Evolutionary conservation across 305 asterid species (phyloP).

Genomic region (Nicotiana rustica): DNA sequence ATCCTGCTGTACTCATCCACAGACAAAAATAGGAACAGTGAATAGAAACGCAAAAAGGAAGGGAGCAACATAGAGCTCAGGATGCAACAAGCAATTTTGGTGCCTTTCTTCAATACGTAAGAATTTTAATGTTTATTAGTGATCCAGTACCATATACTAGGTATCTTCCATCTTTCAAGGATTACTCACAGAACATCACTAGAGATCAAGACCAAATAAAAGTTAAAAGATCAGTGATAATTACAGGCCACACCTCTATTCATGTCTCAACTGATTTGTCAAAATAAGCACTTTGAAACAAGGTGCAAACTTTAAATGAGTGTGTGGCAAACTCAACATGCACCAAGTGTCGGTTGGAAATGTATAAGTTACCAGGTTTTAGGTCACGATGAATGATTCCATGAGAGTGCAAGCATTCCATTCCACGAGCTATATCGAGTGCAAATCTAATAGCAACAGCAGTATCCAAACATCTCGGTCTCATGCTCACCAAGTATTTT

Average conservation of each 20-base stretch:
- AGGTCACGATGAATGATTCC: constrained; percentile 79
- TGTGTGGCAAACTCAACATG: neutral
- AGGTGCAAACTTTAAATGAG: neutral
- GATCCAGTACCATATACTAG: constrained; percentile 8
- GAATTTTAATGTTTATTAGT: neutral
- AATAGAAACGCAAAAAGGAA: constrained; percentile 11
- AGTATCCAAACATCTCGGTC: constrained; percentile 69
- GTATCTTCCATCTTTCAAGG: neutral
- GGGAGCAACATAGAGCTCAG: neutral
- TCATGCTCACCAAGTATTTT: constrained; percentile 59
- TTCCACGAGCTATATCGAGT: constrained; percentile 73
- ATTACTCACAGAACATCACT: neutral
- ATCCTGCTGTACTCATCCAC: neutral
- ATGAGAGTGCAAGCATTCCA: constrained; percentile 78
- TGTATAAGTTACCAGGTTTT: constrained; percentile 62
- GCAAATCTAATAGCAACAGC: constrained; percentile 69
- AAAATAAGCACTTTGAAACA: neutral
- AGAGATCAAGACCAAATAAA: constrained; percentile 6
- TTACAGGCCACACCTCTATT: neutral
- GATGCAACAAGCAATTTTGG: neutral
- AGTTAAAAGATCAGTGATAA: neutral
- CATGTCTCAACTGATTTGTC: neutral
- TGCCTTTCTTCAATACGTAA: neutral
- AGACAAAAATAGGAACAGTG: constrained; percentile 19
- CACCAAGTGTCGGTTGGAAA: neutral